These are phyloP conservation scores for Paramecium bursaria DNA, from an alignment of 73 alveolate genomes.

Conservation along the genomic window DNA sequence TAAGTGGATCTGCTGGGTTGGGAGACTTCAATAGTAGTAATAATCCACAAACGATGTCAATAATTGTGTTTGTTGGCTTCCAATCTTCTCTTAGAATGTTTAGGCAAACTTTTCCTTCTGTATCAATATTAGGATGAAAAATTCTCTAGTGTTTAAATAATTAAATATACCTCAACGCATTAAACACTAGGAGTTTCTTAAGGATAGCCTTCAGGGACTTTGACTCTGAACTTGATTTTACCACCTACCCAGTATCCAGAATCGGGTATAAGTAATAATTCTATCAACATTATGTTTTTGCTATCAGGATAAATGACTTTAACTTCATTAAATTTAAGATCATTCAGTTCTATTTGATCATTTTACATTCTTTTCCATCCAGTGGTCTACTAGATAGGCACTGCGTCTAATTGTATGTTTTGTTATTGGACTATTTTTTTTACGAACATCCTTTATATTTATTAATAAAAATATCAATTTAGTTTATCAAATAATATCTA, in stretches of 20 bases:
- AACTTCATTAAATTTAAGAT: no score
- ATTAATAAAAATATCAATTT: background rate
- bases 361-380: no score
- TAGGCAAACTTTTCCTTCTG: conserved; percentile 91
- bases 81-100: conserved; percentile 93
- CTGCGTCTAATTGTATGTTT: no score
- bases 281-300: no score
- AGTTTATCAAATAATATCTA: conserved; percentile 47
- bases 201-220: conserved; percentile 86
- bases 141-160: conserved; percentile 92
- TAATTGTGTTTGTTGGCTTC: conserved; percentile 90
- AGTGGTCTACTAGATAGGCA: no score
- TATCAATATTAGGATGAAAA: conserved; percentile 93
- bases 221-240: conserved; percentile 82
- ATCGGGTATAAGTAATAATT: no score
- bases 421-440: no score
- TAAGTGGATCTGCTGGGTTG: conserved; percentile 93
- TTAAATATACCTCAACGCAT: no score
- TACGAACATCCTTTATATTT: no score
- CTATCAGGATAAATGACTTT: no score
- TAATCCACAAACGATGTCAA: conserved; percentile 82
- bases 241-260: conserved; percentile 96
- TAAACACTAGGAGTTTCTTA: conserved; percentile 92
- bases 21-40: conserved; percentile 89
- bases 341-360: no score